A percentile compares a stretch with the other conserved stretches of the same genome.
phyloP scores from a whole-genome alignment of 2,329 filamentous ascomycete species.

The Colletotrichum limetticola region DNA sequence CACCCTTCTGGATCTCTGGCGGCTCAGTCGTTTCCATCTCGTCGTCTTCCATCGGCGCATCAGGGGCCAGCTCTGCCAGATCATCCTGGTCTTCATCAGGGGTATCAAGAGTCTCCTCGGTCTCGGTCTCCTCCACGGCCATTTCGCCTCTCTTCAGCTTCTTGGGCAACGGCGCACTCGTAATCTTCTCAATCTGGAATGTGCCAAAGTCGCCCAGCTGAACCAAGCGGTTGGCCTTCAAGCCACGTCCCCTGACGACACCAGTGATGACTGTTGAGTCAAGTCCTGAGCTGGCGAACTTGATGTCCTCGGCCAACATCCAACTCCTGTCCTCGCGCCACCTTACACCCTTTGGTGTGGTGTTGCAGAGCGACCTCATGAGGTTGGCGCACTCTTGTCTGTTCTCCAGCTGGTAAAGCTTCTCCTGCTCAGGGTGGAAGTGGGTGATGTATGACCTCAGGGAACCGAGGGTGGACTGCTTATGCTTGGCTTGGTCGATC shows the following conservation, averaged over 20 bases:
- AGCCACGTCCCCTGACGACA: constrained; percentile 82
- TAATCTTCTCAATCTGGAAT: constrained; percentile 92
- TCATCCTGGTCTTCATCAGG: constrained; percentile 87
- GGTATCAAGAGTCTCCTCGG: constrained; percentile 70
- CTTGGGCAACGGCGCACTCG: constrained; percentile 74
- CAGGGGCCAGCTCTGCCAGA: constrained; percentile 84
- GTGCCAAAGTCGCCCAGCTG: constrained; percentile 95
- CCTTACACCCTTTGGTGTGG: constrained; percentile 90
- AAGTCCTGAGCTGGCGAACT: constrained; percentile 71
- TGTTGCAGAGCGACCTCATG: constrained; percentile 90
- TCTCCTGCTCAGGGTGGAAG: constrained; percentile 93
- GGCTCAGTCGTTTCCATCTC: constrained; percentile 53
- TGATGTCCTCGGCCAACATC: constrained; percentile 88
- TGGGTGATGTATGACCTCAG: constrained; percentile 93
- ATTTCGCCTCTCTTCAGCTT: constrained; percentile 73
- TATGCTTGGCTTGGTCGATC: constrained; percentile 82
- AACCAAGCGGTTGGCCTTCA: constrained; percentile 90
- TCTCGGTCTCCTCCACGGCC: constrained; percentile 69
- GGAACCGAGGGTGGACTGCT: constrained; percentile 80
- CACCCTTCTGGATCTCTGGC: constrained; percentile 76
- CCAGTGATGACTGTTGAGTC: constrained; percentile 83
- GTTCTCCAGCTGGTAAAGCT: constrained; percentile 87
- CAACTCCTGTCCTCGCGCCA: constrained; percentile 97
- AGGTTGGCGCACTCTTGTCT: constrained; percentile 92
- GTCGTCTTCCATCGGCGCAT: constrained; percentile 74